These are phyloP conservation scores for Cyberlindnera americana DNA, from an alignment of 805 yeast species.

Conservation along the genomic window DNA sequence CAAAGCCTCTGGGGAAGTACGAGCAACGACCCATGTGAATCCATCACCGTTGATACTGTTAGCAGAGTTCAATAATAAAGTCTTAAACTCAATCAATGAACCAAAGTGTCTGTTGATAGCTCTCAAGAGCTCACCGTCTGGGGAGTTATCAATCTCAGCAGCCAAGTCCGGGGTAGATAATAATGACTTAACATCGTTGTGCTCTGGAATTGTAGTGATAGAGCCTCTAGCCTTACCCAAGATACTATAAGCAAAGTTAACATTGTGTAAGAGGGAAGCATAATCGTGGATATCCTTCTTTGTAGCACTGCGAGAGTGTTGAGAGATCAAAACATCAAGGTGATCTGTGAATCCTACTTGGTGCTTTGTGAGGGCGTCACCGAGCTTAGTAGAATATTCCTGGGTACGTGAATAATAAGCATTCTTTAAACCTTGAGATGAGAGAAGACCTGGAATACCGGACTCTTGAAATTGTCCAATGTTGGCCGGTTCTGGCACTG, in stretches of 20 bases:
- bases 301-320: constrained; percentile 27
- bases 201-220: constrained; percentile 9
- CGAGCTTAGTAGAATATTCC: constrained; percentile 27
- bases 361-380: constrained; percentile 3
- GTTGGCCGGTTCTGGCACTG: constrained; percentile 11
- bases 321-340: constrained; percentile 24
- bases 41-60: constrained; percentile 83
- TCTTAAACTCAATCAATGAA: constrained; percentile 68
- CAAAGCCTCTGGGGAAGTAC: constrained; percentile 28
- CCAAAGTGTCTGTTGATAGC: constrained; percentile 45
- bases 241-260: constrained; percentile 34
- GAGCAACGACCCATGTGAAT: constrained; percentile 81
- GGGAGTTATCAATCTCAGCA: constrained; percentile 30
- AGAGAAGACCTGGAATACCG: constrained; percentile 49
- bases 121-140: constrained; percentile 34
- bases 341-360: constrained; percentile 12
- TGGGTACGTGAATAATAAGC: constrained; percentile 48
- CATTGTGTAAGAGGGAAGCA: constrained; percentile 38
- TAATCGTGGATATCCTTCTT: constrained; percentile 34
- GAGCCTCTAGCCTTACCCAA: constrained; percentile 29
- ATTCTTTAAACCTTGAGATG: constrained; percentile 43
- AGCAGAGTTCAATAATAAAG: constrained; percentile 66
- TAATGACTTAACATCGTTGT: constrained; percentile 27
- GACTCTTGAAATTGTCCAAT: constrained; percentile 20
- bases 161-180: constrained; percentile 43